phyloP scores from a whole-genome alignment of 2,329 filamentous ascomycete genomes.

The Ceratocystis colombiana region DNA sequence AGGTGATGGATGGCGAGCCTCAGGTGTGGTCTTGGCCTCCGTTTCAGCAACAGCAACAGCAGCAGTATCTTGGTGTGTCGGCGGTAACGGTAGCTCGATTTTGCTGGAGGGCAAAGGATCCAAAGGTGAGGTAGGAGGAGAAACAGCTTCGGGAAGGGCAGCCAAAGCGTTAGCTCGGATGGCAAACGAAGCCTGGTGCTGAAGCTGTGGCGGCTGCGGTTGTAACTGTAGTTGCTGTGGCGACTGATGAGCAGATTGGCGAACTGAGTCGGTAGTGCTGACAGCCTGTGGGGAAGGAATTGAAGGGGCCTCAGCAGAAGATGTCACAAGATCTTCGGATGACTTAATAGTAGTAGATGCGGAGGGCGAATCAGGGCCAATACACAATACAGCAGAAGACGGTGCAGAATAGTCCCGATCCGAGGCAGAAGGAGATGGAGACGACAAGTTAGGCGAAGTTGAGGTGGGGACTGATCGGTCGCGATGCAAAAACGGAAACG shows the following conservation, averaged over 20 bases:
- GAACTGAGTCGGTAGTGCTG: not conserved
- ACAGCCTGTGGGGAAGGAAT: not conserved
- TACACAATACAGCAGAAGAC: conserved; percentile 23
- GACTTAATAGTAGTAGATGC: conserved; percentile 1
- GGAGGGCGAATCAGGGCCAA: conserved; percentile 12
- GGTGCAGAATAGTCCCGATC: conserved; percentile 24
- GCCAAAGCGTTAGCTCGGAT: conserved; percentile 24
- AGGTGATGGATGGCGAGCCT: not conserved
- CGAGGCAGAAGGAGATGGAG: conserved; percentile 21
- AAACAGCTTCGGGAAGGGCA: conserved; percentile 23
- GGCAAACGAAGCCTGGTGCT: conserved; percentile 22
- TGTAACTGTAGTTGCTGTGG: conserved; percentile 17
- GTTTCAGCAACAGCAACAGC: not conserved
- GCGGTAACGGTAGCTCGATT: conserved; percentile 3
- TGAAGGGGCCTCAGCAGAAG: conserved; percentile 20
- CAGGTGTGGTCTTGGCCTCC: not conserved
- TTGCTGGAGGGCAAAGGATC: conserved; percentile 10
- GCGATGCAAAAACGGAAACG: conserved; percentile 24
- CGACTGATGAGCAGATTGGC: conserved; percentile 5
- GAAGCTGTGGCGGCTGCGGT: not conserved
- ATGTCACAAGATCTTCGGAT: conserved; percentile 20
- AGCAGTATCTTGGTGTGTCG: not conserved
- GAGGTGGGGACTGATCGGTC: conserved; percentile 21
- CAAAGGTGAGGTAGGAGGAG: conserved; percentile 21
- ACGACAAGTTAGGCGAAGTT: conserved; percentile 15